Conservation (phyloP, 805 yeast genomes). For the Ogataea chonburiensis region DNA sequence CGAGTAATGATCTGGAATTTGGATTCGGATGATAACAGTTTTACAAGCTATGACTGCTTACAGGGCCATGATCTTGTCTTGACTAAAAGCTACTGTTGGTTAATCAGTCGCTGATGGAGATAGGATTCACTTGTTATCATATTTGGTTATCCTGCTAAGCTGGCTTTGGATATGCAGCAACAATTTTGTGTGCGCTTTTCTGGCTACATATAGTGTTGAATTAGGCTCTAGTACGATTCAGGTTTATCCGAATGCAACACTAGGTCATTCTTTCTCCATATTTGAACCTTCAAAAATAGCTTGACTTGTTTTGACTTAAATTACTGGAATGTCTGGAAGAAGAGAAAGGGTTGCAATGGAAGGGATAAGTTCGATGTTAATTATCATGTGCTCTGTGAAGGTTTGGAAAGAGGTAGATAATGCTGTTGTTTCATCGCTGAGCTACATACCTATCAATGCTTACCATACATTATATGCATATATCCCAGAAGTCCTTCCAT, state of each 20-base stretch:
- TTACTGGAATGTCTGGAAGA: conserved; percentile 43
- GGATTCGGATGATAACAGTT: no score
- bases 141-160: conserved; percentile 43
- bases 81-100: conserved; percentile 39
- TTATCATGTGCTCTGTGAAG: conserved; percentile 56
- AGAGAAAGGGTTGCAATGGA: conserved; percentile 51
- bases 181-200: conserved; percentile 47
- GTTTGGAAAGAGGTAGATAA: conserved; percentile 51
- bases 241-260: conserved; percentile 43
- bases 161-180: conserved; percentile 51
- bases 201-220: conserved; percentile 45
- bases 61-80: conserved; percentile 45
- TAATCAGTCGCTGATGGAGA: conserved; percentile 51
- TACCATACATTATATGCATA: conserved; percentile 57
- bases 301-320: conserved; percentile 31
- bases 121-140: conserved; percentile 54
- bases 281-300: conserved; percentile 52
- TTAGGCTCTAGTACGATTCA: conserved; percentile 37
- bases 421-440: conserved; percentile 43
- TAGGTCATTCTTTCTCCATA: conserved; percentile 40
- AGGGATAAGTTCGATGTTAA: conserved; percentile 48
- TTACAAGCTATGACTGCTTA: no score
- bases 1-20: neutral
- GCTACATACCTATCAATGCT: conserved; percentile 42
- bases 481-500: conserved; percentile 57